Evolutionary conservation across 1,284 basidiomycete genomes (phyloP), one percentile per base, ranked within the genome.

Genomic region (Stygiomarasmius scandens): DNA sequence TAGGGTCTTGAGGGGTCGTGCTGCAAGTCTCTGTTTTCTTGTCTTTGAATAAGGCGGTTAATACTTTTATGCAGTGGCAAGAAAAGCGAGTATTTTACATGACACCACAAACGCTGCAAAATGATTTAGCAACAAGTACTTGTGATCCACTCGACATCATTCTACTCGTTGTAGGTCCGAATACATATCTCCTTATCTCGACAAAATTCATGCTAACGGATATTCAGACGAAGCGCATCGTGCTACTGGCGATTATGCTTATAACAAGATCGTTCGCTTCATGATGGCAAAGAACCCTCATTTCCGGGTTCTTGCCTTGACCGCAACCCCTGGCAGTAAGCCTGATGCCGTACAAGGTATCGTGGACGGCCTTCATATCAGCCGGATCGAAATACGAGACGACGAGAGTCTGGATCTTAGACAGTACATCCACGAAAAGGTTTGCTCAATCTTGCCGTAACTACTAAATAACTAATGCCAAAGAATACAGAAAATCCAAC

Each of bases 351-450:
- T 99, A 0, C 97, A 99, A 72, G 78, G 78, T 19, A 89, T 99
- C n/a, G 86, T 99, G 14, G 94, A 99, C 67, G 88, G 90, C 11
- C 77, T 99, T n/a, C 97, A 99, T 69, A 97, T 99, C 63, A 95
- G 94, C 65, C 86, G 89, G 55, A 96, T 99, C 62, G 96, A 99
- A 69, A 94, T 98, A 60, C 84, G 97, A 54, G 89, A 96, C 66
- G 97, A 98, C 67, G 83, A 90, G 56, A 95, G 95, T 62, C 75
- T 96, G 41, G 97, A 99, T 72, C 81, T 99, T 38, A 83, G 85
- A 60, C 82, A 83, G 46, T 99, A 98, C 70, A 84, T 96, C 65
- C 90, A 96, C 70, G 86, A 92, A 63, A 99, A 99, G 81, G 92
- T 86, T 32, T 22, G 67, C 59, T 47, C 19, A 4, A 38, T 47